These are phyloP conservation scores for Phialophora tarda DNA, from an alignment of 2,329 filamentous ascomycete genomes.

Conservation along the genomic window DNA sequence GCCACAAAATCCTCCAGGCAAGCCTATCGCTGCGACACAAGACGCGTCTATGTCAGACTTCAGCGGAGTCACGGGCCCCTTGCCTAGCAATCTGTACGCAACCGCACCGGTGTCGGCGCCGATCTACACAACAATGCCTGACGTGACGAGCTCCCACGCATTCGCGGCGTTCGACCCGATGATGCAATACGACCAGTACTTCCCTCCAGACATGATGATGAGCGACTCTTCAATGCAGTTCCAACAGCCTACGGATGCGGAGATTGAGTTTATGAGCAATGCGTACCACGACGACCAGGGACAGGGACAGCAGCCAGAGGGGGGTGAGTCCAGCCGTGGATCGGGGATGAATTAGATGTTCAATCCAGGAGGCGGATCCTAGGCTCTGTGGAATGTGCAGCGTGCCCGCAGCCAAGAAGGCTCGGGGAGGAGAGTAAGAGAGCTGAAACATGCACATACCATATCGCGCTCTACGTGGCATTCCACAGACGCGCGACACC, in stretches of 20 bases:
- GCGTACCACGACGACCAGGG: constrained; percentile 35
- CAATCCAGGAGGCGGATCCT: constrained; percentile 11
- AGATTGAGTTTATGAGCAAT: constrained; percentile 39
- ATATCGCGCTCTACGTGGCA: constrained; percentile 14
- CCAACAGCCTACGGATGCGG: constrained; percentile 31
- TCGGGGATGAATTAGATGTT: constrained; percentile 17
- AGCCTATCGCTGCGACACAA: constrained; percentile 14
- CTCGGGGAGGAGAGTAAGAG: background rate
- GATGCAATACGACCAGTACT: constrained; percentile 40
- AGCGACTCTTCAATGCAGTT: constrained; percentile 21
- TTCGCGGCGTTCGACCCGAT: constrained; percentile 35
- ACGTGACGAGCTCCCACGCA: constrained; percentile 24
- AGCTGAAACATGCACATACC: constrained; percentile 25
- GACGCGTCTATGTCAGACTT: constrained; percentile 25
- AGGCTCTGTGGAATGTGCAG: constrained; percentile 6
- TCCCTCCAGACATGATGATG: constrained; percentile 27
- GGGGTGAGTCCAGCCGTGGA: constrained; percentile 11
- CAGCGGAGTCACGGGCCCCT: constrained; percentile 9
- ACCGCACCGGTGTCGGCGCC: constrained; percentile 16
- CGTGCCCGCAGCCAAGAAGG: background rate
- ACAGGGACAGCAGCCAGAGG: constrained; percentile 19
- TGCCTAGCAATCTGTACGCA: constrained; percentile 12
- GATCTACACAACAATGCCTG: constrained; percentile 26
- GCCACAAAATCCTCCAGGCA: constrained; percentile 36
- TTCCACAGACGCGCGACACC: constrained; percentile 18